These are phyloP conservation scores for Vitis hybrid DNA, from an alignment of 177 flowering plant species.

Conservation along the genomic window DNA sequence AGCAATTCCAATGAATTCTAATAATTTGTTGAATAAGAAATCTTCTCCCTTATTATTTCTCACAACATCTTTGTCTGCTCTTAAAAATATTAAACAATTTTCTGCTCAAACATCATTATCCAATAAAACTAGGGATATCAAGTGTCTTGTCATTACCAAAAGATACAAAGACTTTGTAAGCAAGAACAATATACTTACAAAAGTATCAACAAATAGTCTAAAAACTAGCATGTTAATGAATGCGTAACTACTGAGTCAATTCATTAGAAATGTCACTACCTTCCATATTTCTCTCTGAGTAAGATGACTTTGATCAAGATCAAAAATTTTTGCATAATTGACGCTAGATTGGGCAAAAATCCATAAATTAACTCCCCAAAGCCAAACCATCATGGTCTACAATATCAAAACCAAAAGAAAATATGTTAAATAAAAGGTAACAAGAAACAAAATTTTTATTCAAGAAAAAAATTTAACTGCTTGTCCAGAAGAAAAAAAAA, in stretches of 20 bases:
- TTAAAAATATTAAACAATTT: too few relatives aligned
- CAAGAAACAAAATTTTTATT: background rate
- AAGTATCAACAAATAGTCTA: background rate
- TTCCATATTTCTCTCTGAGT: conserved; percentile 94
- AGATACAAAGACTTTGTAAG: background rate
- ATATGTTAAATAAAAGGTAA: background rate
- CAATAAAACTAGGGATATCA: background rate
- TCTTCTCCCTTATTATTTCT: too few relatives aligned
- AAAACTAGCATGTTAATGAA: background rate
- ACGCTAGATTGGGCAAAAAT: conserved; percentile 73
- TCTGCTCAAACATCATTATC: too few relatives aligned
- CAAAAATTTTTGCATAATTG: conserved; percentile 83
- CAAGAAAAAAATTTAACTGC: background rate
- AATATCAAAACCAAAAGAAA: conserved; percentile 23
- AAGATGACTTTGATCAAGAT: conserved; percentile 84
- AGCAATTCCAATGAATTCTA: too few relatives aligned
- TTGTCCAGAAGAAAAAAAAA: background rate
- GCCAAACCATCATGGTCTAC: conserved; percentile 95
- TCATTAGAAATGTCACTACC: conserved; percentile 40
- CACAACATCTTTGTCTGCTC: too few relatives aligned
- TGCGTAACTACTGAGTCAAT: background rate
- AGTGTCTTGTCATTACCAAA: background rate
- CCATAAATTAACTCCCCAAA: conserved; percentile 98
- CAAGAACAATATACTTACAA: background rate
- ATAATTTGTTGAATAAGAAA: too few relatives aligned